Evolutionary conservation across 106 monocot species (phyloP).

Genomic region (Platanthera zijinensis): DNA sequence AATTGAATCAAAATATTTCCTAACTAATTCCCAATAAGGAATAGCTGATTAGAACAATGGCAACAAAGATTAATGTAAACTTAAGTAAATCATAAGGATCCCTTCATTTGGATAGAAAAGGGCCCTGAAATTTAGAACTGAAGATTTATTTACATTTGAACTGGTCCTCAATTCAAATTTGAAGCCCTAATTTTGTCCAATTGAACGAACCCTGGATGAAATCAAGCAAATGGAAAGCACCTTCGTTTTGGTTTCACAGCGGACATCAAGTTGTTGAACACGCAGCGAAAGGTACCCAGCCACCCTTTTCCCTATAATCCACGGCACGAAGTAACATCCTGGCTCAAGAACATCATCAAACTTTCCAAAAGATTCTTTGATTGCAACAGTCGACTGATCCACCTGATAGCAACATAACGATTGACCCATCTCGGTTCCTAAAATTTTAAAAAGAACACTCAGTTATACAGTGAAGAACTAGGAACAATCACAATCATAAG

Average conservation of each 20-base stretch:
- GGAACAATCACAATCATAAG: too few species aligned
- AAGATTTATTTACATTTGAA: too few species aligned
- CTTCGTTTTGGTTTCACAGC: constrained; percentile 90
- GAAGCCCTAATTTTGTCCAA: too few species aligned
- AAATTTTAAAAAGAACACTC: background rate
- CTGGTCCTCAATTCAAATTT: too few species aligned
- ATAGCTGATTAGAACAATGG: too few species aligned
- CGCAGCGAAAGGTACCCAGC: constrained; percentile 75
- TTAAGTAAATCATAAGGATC: too few species aligned
- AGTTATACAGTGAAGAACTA: too few species aligned
- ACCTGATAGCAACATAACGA: constrained; percentile 61
- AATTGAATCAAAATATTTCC: too few species aligned
- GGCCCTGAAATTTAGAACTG: background rate
- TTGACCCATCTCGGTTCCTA: constrained; percentile 40
- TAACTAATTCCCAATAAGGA: too few species aligned
- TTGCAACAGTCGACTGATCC: constrained; percentile 68
- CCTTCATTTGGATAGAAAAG: too few species aligned
- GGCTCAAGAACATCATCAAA: constrained; percentile 65
- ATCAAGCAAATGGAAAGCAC: constrained; percentile 6
- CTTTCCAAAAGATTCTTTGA: constrained; percentile 67
- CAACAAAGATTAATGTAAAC: too few species aligned
- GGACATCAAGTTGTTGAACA: constrained; percentile 78
- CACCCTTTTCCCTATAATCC: constrained; percentile 55
- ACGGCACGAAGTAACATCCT: constrained; percentile 68
- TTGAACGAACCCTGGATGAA: background rate